These are phyloP conservation scores for Monosporascus sp. DNA, from an alignment of 2,329 filamentous ascomycete genomes.

Conservation along the genomic window DNA sequence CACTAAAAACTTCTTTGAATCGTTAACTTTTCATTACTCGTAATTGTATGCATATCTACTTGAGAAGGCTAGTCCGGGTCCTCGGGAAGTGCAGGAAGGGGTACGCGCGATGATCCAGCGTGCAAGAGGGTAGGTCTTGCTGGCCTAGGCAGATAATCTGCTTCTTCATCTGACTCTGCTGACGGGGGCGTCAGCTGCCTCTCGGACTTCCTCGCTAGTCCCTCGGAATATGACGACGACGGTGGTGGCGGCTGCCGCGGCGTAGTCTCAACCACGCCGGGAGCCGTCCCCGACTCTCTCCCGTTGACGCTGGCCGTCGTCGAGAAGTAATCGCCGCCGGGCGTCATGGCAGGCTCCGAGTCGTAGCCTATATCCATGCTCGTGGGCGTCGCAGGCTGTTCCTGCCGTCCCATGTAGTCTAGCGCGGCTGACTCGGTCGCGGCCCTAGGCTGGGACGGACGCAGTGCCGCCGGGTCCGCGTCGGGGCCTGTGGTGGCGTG, in stretches of 20 bases:
- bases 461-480: constrained; percentile 4
- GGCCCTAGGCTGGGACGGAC: constrained; percentile 13
- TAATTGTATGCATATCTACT: not conserved
- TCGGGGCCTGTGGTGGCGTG: constrained; percentile 7
- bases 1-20: not conserved
- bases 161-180: not conserved
- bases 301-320: constrained; percentile 9
- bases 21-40: constrained; percentile 5
- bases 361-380: constrained; percentile 24
- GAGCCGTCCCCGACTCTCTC: not conserved
- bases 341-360: constrained; percentile 25
- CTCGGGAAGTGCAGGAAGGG: constrained; percentile 37
- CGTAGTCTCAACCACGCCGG: not conserved
- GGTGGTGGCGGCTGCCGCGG: not conserved
- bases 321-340: constrained; percentile 19
- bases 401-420: constrained; percentile 1
- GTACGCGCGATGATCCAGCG: constrained; percentile 30
- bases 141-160: constrained; percentile 10
- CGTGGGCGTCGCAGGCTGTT: constrained; percentile 19
- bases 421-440: constrained; percentile 15
- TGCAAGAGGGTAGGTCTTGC: constrained; percentile 14
- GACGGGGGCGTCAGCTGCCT: constrained; percentile 22
- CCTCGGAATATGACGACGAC: constrained; percentile 10
- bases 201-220: constrained; percentile 19
- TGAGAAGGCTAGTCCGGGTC: constrained; percentile 19